phyloP scores from a whole-genome alignment of 495 filamentous ascomycete genomes.

The Penicillium mononematosum region DNA sequence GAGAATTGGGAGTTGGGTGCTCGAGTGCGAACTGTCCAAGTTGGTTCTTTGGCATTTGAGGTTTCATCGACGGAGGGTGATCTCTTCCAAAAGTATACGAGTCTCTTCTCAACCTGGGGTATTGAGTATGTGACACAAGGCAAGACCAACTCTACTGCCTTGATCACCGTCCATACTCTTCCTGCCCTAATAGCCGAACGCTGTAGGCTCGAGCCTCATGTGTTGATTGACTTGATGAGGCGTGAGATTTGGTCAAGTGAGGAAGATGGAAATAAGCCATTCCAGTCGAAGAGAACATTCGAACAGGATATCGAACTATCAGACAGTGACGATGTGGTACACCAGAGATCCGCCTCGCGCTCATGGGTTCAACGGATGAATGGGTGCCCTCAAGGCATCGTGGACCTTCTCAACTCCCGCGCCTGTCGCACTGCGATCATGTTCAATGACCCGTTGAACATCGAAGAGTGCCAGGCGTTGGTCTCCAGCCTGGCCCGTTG shows the following conservation, averaged over 20 bases:
- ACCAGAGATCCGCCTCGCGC: slow-evolving; percentile 9
- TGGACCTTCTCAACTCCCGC: slow-evolving; percentile 85
- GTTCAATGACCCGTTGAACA: slow-evolving; percentile 81
- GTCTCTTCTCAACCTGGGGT: slow-evolving; percentile 69
- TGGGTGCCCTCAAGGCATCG: slow-evolving; percentile 70
- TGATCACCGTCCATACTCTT: slow-evolving; percentile 55
- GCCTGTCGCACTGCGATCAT: slow-evolving; percentile 92
- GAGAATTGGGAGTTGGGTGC: not conserved
- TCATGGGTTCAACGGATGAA: slow-evolving; percentile 60
- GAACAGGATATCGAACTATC: not conserved
- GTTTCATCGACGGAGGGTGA: slow-evolving; percentile 55
- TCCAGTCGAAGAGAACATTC: slow-evolving; percentile 3
- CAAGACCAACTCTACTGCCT: slow-evolving; percentile 13
- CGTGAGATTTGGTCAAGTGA: slow-evolving; percentile 65
- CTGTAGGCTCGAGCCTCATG: slow-evolving; percentile 65
- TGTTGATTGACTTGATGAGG: slow-evolving; percentile 69
- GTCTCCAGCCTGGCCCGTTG: slow-evolving; percentile 62
- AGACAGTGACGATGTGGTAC: not conserved
- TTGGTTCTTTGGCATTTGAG: slow-evolving; percentile 61
- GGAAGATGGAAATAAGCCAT: slow-evolving; percentile 29
- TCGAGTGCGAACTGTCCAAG: slow-evolving; percentile 28
- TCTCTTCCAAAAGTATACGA: slow-evolving; percentile 53
- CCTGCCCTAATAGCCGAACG: slow-evolving; percentile 72
- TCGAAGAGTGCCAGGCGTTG: slow-evolving; percentile 64
- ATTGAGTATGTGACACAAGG: slow-evolving; percentile 54